Conservation (phyloP, 495 filamentous ascomycete genomes). For the Neurospora sp. region DNA sequence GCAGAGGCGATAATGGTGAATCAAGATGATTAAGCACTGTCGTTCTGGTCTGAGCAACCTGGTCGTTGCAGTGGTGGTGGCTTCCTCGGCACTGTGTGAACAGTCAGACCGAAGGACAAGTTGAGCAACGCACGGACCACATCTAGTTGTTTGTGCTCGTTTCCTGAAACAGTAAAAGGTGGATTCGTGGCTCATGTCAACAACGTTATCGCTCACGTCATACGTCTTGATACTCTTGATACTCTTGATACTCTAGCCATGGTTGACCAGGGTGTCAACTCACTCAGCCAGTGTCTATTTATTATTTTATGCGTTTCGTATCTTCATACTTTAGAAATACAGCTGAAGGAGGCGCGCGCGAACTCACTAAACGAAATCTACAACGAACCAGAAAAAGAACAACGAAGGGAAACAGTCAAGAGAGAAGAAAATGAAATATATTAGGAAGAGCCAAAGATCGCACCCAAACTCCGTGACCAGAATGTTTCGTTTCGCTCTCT, state of each 20-base stretch:
- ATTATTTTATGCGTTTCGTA: not conserved
- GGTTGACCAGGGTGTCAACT: not conserved
- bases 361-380: not conserved
- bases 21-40: not conserved
- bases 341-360: not conserved
- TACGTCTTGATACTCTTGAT: not conserved
- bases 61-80: not conserved
- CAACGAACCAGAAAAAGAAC: not conserved
- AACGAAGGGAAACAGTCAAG: not conserved
- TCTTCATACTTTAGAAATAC: not conserved
- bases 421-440: not conserved
- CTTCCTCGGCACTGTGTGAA: not conserved
- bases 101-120: not conserved
- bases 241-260: not conserved
- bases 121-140: not conserved
- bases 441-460: constrained; percentile 1
- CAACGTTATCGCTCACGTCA: not conserved
- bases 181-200: not conserved
- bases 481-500: constrained; percentile 1
- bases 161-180: not conserved
- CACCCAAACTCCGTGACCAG: not conserved
- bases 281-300: not conserved
- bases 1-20: not conserved
- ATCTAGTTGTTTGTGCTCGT: not conserved
- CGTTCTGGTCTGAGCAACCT: not conserved